Evolutionary conservation across 352 stramenopile species (phyloP).

Genomic region (Plasmopara viticola): DNA sequence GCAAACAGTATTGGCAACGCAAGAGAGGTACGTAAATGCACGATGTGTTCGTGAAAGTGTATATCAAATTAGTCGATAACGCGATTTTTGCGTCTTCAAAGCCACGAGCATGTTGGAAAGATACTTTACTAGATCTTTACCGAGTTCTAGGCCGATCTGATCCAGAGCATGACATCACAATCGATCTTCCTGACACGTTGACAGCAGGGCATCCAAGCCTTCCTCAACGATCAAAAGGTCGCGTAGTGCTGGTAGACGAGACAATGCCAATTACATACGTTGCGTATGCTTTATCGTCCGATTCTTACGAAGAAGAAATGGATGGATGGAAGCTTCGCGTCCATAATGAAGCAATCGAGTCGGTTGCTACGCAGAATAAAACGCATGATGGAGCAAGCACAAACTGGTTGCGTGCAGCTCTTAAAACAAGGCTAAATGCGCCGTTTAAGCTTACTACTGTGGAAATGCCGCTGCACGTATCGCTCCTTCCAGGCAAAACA

Average conservation of each 20-base stretch:
- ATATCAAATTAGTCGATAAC: neutral
- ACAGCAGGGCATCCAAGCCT: constrained; percentile 85
- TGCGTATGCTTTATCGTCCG: constrained; percentile 91
- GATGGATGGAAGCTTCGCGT: constrained; percentile 56
- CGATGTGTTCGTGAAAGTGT: neutral
- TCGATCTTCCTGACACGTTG: constrained; percentile 56
- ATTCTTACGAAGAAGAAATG: constrained; percentile 79
- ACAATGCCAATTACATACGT: constrained; percentile 91
- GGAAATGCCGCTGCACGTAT: constrained; percentile 59
- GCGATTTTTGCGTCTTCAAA: constrained; percentile 6
- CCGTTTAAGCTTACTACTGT: constrained; percentile 60
- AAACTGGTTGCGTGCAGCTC: constrained; percentile 61
- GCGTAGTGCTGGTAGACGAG: constrained; percentile 91
- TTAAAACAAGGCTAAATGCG: constrained; percentile 41
- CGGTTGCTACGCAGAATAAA: constrained; percentile 15
- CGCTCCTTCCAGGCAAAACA: constrained; percentile 38
- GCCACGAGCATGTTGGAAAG: constrained; percentile 44
- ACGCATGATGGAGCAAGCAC: constrained; percentile 21
- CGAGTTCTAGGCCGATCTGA: constrained; percentile 50
- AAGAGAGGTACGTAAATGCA: constrained; percentile 38
- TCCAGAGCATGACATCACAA: constrained; percentile 63
- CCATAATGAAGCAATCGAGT: constrained; percentile 38
- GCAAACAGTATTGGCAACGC: constrained; percentile 11
- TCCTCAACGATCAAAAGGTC: constrained; percentile 80
- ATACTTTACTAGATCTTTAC: constrained; percentile 66